phyloP scores from a whole-genome alignment of 164 flowering plant genomes.

The Berberis thunbergii region DNA sequence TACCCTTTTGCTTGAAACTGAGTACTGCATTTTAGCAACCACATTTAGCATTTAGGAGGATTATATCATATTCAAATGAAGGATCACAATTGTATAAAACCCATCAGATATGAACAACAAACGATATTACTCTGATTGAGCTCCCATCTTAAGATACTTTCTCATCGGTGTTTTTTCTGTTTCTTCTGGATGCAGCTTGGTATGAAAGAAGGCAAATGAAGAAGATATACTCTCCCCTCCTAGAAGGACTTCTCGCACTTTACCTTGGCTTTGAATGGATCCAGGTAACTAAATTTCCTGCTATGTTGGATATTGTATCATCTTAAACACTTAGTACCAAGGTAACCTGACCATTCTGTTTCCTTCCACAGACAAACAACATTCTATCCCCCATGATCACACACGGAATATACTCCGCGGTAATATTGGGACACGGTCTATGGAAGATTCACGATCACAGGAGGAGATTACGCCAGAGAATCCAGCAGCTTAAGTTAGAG shows the following conservation, averaged over 20 bases:
- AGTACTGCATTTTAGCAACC: too few species aligned
- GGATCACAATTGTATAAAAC: too few species aligned
- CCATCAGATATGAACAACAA: too few species aligned
- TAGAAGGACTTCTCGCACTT: slow-evolving; percentile 78
- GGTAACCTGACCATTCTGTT: not conserved
- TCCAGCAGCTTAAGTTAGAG: slow-evolving; percentile 46
- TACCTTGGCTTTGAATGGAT: slow-evolving; percentile 98
- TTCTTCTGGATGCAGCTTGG: slow-evolving; percentile 54
- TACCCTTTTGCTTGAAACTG: too few species aligned
- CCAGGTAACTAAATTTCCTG: slow-evolving; percentile 35
- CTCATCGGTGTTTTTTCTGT: not conserved
- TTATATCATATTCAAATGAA: too few species aligned
- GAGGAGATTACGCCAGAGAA: slow-evolving; percentile 65
- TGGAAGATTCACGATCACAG: slow-evolving; percentile 82
- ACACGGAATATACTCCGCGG: slow-evolving; percentile 89
- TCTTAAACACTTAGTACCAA: not conserved
- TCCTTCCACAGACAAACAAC: slow-evolving; percentile 48
- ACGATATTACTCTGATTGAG: too few species aligned
- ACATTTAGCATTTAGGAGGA: too few species aligned
- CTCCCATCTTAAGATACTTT: not conserved
- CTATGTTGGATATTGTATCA: not conserved
- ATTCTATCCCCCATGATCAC: slow-evolving; percentile 88
- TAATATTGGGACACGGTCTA: slow-evolving; percentile 74
- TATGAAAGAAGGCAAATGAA: slow-evolving; percentile 86
- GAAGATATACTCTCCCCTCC: slow-evolving; percentile 85